These are phyloP conservation scores for Aspergillus novofumigatus DNA, from an alignment of 2,329 filamentous ascomycete genomes.

Conservation along the genomic window DNA sequence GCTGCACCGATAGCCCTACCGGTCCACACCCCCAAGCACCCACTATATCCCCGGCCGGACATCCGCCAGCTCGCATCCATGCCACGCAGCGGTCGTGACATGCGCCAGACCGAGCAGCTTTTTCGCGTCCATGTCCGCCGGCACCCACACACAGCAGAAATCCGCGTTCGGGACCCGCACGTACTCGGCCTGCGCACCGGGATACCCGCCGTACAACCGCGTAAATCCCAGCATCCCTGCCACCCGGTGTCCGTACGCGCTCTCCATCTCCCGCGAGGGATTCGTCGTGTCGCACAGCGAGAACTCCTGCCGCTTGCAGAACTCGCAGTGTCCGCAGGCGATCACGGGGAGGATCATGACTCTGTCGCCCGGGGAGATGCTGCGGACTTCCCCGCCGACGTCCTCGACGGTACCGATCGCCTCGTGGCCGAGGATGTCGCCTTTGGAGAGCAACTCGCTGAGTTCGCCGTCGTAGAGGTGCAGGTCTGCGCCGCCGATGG, in stretches of 20 bases:
- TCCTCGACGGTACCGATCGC: constrained; percentile 29
- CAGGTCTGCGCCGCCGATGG: constrained; percentile 32
- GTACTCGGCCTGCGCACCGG: constrained; percentile 35
- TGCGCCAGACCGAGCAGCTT: constrained; percentile 30
- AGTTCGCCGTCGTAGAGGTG: constrained; percentile 30
- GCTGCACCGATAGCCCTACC: constrained; percentile 27
- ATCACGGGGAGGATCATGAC: constrained; percentile 30
- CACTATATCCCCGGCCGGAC: constrained; percentile 26
- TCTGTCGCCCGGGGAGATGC: constrained; percentile 21
- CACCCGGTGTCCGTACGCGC: constrained; percentile 25
- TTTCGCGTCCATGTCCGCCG: constrained; percentile 21
- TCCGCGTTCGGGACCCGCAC: constrained; percentile 34
- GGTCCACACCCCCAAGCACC: constrained; percentile 33
- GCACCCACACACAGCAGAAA: constrained; percentile 25
- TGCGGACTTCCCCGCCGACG: constrained; percentile 20
- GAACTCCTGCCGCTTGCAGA: constrained; percentile 27
- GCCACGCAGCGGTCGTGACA: constrained; percentile 31
- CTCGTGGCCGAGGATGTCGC: constrained; percentile 28
- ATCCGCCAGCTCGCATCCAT: constrained; percentile 29
- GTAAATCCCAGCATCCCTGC: constrained; percentile 32
- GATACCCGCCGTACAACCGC: constrained; percentile 30
- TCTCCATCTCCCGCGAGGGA: constrained; percentile 24
- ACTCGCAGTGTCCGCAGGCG: constrained; percentile 28
- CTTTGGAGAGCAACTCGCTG: constrained; percentile 24
- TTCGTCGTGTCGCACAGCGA: constrained; percentile 31